Percentiles rank a stretch among this genome's conserved stretches.
Evolutionary conservation across 1,284 basidiomycete genomes (phyloP).

Genomic region (Naganishia albida): DNA sequence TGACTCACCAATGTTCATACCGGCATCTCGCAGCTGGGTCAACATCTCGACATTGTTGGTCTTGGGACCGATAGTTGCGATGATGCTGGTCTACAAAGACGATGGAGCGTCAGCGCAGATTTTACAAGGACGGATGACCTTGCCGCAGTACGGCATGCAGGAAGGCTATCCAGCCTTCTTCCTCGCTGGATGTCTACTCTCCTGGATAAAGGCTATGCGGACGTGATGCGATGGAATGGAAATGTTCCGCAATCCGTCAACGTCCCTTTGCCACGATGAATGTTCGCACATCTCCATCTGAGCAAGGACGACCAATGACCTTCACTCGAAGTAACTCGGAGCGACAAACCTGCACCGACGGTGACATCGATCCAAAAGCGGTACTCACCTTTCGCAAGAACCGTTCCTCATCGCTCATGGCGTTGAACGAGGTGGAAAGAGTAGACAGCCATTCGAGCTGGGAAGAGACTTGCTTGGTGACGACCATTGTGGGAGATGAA

Average conservation of each 20-base stretch:
- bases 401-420: constrained; percentile 70
- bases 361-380: background rate
- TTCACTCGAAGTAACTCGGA: background rate
- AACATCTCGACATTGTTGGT: constrained; percentile 86
- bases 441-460: constrained; percentile 89
- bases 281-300: background rate
- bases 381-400: constrained; percentile 80
- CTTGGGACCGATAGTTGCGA: constrained; percentile 96
- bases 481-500: constrained; percentile 34
- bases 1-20: constrained; percentile 91
- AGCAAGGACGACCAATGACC: background rate
- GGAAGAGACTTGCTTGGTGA: constrained; percentile 54
- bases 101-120: background rate
- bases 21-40: constrained; percentile 74
- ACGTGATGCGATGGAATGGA: too few species aligned
- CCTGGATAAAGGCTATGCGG: too few species aligned
- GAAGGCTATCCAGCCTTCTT: too few species aligned
- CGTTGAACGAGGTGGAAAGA: constrained; percentile 71
- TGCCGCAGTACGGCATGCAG: too few species aligned
- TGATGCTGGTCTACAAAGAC: constrained; percentile 76
- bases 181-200: too few species aligned
- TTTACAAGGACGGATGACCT: too few species aligned
- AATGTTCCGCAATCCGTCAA: background rate
- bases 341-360: background rate
- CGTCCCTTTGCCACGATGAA: background rate